These are phyloP conservation scores for Eucalyptus guilfoylei DNA, from an alignment of 345 rosid genomes.

Conservation along the genomic window DNA sequence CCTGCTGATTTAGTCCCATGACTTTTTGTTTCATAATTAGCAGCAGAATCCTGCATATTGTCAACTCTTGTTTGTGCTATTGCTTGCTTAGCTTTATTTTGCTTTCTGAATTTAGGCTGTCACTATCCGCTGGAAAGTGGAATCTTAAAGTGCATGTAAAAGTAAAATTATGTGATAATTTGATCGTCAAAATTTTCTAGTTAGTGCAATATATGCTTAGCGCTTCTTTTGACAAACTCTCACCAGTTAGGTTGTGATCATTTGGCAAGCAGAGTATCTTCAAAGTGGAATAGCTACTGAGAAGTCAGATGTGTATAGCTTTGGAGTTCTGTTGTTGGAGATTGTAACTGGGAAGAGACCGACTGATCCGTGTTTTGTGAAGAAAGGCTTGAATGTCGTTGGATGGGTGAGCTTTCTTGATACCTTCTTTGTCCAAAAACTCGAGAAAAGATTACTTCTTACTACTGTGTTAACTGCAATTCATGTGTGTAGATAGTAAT, in stretches of 20 bases:
- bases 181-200: not conserved
- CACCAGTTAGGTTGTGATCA: not conserved
- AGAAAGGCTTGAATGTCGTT: conserved; percentile 80
- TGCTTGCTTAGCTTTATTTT: not conserved
- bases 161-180: not conserved
- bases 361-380: conserved; percentile 66
- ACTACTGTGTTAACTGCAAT: not conserved
- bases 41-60: not conserved
- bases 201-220: not conserved
- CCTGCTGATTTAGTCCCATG: not conserved
- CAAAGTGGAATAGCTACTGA: conserved; percentile 91
- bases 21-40: not conserved
- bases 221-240: not conserved
- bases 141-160: not conserved
- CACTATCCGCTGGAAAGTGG: not conserved
- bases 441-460: not conserved
- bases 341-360: conserved; percentile 89
- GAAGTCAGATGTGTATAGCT: conserved; percentile 94
- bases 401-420: conserved; percentile 67
- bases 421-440: not conserved
- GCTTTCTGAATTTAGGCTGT: not conserved
- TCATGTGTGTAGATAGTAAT: not conserved
- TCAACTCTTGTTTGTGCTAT: not conserved
- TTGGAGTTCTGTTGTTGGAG: conserved; percentile 90
- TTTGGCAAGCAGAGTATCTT: conserved; percentile 50